Evolutionary conservation across 225 moss, liverwort and hornwort genomes (phyloP).

Genomic region (Anthoceros angustus): DNA sequence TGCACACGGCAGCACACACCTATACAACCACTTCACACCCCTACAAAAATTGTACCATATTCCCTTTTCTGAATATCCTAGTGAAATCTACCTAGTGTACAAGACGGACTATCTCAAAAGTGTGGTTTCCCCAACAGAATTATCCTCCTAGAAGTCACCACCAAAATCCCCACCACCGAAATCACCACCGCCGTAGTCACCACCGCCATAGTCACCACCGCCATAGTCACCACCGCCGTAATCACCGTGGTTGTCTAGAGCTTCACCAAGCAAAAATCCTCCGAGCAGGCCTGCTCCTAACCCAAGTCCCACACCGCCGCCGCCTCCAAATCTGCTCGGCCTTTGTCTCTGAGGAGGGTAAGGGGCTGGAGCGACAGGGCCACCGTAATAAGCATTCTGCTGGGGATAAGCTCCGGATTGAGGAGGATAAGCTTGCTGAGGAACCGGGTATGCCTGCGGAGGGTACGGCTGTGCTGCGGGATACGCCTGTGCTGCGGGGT

Average conservation of each 20-base stretch:
- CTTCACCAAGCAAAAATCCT: slow-evolving; percentile 12
- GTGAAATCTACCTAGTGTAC: too few species aligned
- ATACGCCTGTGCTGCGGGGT: too few species aligned
- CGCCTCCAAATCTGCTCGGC: slow-evolving; percentile 1
- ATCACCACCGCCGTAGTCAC: background rate
- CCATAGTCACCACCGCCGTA: slow-evolving; percentile 5
- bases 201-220: background rate
- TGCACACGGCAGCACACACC: too few species aligned
- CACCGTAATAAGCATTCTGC: slow-evolving; percentile 13
- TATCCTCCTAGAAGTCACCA: too few species aligned
- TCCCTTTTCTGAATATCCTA: too few species aligned
- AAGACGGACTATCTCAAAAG: too few species aligned
- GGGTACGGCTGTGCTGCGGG: too few species aligned
- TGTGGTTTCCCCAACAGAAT: too few species aligned
- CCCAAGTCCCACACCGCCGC: slow-evolving; percentile 15
- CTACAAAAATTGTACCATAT: too few species aligned
- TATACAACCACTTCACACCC: too few species aligned
- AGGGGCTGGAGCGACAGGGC: slow-evolving; percentile 22
- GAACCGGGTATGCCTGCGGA: too few species aligned
- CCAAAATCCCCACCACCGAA: too few species aligned
- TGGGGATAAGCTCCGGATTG: background rate
- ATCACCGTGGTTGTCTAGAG: background rate
- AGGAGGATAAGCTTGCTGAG: slow-evolving; percentile 1
- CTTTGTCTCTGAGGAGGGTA: slow-evolving; percentile 10
- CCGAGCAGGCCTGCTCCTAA: slow-evolving; percentile 10